Evolutionary conservation across 2,329 filamentous ascomycete species (phyloP), one percentile per base, ranked within the genome.

Genomic region (Verticillium nubilum): DNA sequence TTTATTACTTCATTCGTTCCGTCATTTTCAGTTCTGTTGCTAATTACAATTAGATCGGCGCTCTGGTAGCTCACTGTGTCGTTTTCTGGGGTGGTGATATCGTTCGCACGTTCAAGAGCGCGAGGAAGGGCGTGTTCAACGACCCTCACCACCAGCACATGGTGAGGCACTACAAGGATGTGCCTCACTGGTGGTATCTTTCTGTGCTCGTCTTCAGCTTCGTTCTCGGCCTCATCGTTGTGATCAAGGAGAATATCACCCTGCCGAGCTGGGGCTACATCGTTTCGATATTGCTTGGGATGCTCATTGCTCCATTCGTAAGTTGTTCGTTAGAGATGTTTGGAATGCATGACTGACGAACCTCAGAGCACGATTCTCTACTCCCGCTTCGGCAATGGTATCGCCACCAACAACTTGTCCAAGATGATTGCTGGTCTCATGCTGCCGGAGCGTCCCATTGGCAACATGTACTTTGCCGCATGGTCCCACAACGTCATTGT

Each of bases 401-500:
- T 85, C 33, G 80, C 80, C 7, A 85, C 82, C 2, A 85, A 85
- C 65, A 83, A 85, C 59, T 60, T 86, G 42, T 84, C 81, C 23
- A 84, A 84, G 63, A 82, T 84, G 80, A 60, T 85, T 54, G 82
- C 76, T 0, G 82, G 82, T 56, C 70, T 83, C 3, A 69, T 81
- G 60, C 63, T 83, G 2, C 81, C 81, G 1, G 78, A 75, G 1
- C 76, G 77, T 1, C 81, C 81, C 0, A 64, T 84, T 4, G 81
- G 80, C 2, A 84, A 84, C 67, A 81, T 84, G 78, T 84, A 84
- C 67, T 84, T 84, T 66, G 79, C 82, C 7, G 78, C 78, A 12
- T 85, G 81, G 81, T 85, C 81, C 1, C 83, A 86, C 68, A 82
- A 79, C 37, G 79, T 85, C 55, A 84, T 86, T 55, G 13, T 59